Evolutionary conservation across 257 asterid species (phyloP), one percentile per base, ranked within the genome.

Genomic region (Scutellaria minor): DNA sequence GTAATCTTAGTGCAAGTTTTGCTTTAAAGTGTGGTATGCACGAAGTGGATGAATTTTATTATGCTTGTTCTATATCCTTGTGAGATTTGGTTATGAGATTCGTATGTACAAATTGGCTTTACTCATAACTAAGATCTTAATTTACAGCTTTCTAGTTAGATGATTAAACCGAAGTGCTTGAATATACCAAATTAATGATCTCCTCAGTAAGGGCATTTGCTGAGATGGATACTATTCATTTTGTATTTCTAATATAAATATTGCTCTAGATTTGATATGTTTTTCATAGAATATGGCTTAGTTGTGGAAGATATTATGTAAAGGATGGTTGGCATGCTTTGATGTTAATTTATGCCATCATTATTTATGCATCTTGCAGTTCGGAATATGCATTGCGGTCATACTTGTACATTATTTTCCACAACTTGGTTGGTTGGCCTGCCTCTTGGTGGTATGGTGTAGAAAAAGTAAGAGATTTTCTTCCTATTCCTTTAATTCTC

Each of bases 391-490:
- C 96, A 11, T 71, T 92, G 67, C 77, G 99, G 71, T 95, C 99
- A 5, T 95, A 92, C 75, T 79, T 95, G 41, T 95, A 95, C 74
- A 79, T 92, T 75, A 66, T 92, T 65, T 84, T 95, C 83, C 99
- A 95, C 83, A 87, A 90, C 66, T 60, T 92, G 76, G 88, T 86
- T 54, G 99, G 94, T 39, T 78, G 68, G 86, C 99, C 98, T 69
- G 99, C 98, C 56, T 85, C 97, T 42, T 84, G 88, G 96, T 95
- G 88, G 98, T 95, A 90, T 75, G 86, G 88, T 2, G 97, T 86
- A 79, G 99, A 95, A 53, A 95, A 95, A 77, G 99, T 95, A 74
- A 81, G 87, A 74, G 87, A 74, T 40, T 11, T 44, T 41, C 60
- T 81, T 50, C 53, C 39, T 37, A 35, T 41, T 71, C 52, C 11